A percentile compares a stretch with the other conserved stretches of the same genome.
Evolutionary conservation across 257 asterid species (phyloP).

Genomic region (Avicennia marina): DNA sequence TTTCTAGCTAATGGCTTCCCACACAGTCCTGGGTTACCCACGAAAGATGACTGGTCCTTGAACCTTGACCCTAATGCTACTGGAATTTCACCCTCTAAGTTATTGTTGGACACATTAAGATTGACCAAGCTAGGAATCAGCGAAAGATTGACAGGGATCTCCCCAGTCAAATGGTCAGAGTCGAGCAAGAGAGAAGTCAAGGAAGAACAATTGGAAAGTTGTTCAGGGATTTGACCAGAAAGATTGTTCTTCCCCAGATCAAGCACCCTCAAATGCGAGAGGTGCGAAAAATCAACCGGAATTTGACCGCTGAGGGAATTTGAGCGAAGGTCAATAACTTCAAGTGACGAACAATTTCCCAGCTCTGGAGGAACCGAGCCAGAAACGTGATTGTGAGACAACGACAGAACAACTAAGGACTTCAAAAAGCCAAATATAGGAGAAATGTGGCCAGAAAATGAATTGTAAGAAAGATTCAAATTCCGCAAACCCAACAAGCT

Average conservation of each 20-base stretch:
- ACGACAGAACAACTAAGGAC: constrained; percentile 49
- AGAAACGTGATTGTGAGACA: constrained; percentile 50
- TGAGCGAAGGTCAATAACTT: constrained; percentile 41
- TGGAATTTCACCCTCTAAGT: constrained; percentile 58
- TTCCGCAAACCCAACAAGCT: constrained; percentile 52
- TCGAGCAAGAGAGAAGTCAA: constrained; percentile 39
- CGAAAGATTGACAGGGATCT: constrained; percentile 52
- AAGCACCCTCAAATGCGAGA: constrained; percentile 43
- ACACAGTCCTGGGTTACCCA: constrained; percentile 53
- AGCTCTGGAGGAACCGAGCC: constrained; percentile 55
- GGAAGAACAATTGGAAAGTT: constrained; percentile 49
- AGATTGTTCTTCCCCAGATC: constrained; percentile 60
- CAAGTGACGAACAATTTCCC: constrained; percentile 58
- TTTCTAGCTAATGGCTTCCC: constrained; percentile 50
- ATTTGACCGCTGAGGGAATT: constrained; percentile 49
- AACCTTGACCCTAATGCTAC: constrained; percentile 42
- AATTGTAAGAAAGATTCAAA: constrained; percentile 61
- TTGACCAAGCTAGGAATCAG: constrained; percentile 32
- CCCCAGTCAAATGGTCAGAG: constrained; percentile 45
- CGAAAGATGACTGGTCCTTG: constrained; percentile 33
- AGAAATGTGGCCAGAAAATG: constrained; percentile 53
- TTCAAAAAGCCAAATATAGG: constrained; percentile 63
- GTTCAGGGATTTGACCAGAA: constrained; percentile 49
- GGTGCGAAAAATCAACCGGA: constrained; percentile 42
- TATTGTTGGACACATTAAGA: constrained; percentile 54